phyloP scores from a whole-genome alignment of 2,329 filamentous ascomycete genomes.

The Coniella vitis region DNA sequence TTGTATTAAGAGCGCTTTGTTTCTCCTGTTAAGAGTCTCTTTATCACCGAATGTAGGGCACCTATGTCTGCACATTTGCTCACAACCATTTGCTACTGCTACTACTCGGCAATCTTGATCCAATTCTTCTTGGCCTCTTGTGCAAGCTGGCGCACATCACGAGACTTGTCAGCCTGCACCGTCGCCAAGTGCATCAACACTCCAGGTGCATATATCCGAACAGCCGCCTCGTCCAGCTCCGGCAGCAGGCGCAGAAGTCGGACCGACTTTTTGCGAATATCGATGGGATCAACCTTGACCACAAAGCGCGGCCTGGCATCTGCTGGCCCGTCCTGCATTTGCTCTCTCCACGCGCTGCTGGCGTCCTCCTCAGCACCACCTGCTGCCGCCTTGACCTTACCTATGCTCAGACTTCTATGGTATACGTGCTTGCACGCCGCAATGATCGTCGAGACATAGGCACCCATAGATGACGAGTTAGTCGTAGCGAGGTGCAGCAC shows the following conservation, averaged over 20 bases:
- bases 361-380: neutral
- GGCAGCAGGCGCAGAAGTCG: slow-evolving; percentile 43
- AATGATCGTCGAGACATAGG: slow-evolving; percentile 44
- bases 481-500: slow-evolving; percentile 41
- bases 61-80: too few species aligned
- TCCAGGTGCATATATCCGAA: slow-evolving; percentile 37
- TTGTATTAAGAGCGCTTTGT: too few species aligned
- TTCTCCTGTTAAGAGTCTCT: too few species aligned
- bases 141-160: slow-evolving; percentile 45
- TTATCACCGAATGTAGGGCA: too few species aligned
- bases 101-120: slow-evolving; percentile 28
- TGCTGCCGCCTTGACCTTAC: neutral
- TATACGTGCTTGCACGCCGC: slow-evolving; percentile 35
- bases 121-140: slow-evolving; percentile 43
- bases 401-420: slow-evolving; percentile 16
- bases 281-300: slow-evolving; percentile 5
- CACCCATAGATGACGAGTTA: slow-evolving; percentile 21
- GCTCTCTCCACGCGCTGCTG: neutral
- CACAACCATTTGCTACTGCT: neutral
- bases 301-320: neutral
- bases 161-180: slow-evolving; percentile 47
- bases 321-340: neutral
- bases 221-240: slow-evolving; percentile 38
- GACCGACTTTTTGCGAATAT: slow-evolving; percentile 41
- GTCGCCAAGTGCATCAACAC: slow-evolving; percentile 41